Evolutionary conservation across 768 basidiomycete species (phyloP), one percentile per base, ranked within the genome.

Genomic region (Suillus cothurnatus): DNA sequence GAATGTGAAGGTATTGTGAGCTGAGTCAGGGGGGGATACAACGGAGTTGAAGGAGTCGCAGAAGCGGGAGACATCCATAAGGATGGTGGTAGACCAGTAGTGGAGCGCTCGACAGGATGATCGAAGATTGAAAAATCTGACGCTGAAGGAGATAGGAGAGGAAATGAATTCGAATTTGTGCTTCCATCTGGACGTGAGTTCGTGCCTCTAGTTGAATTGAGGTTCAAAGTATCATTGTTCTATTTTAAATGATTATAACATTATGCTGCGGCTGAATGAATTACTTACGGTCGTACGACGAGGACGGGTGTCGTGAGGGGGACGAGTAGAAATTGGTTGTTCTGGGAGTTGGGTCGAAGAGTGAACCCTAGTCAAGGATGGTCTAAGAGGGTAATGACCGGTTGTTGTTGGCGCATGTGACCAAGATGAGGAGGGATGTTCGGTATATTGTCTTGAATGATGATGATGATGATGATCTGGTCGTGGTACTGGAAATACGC

Each of bases 21-120:
- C 69, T 78, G 76, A 55, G 76, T 62, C 66, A 80, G 77, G 41
- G 81, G 74, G 64, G 79, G 75, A 70, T 80, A 80, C 59, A 74
- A 68, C 8, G 84, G 79, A 34, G 84, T 79, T 26, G 82, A 73
- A 5, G 84, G 78, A 17, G 84, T 75, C 11, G 85, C 74, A 47
- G 84, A 83, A 6, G 86, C 78, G 56, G 91, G 85, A 15, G 92
- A 92, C 92, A 94, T 93, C 92, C 92, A 94, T 47, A 93, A 78
- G 47, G 92, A 91, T 4, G 92, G 91, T 56, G 88, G 89, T 52
- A 93, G 78, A 63, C 85, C 84, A 39, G 81, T 71, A 66, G 80
- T 79, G 56, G 83, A 82, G 71, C 84, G 86, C 70, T 88, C 86
- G 72, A 78, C 74, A 69, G 81, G 70, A 41, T 72, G 66, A 62